Conservation (phyloP, 2,329 filamentous ascomycete genomes). For the Moelleriella libera region DNA sequence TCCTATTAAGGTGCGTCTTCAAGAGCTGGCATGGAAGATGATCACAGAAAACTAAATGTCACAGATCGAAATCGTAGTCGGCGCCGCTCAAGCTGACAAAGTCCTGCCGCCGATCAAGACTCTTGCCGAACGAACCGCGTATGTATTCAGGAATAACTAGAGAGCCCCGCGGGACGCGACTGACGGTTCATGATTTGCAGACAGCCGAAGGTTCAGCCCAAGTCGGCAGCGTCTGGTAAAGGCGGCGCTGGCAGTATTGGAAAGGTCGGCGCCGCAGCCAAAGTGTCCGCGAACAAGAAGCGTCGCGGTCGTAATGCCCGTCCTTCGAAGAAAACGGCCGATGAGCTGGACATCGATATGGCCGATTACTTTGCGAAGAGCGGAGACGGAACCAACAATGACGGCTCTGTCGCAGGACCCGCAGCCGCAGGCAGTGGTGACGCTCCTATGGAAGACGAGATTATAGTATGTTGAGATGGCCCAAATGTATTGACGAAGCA, state of each 20-base stretch:
- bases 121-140: slow-evolving; percentile 69
- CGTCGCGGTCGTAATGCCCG: slow-evolving; percentile 45
- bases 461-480: slow-evolving; percentile 24
- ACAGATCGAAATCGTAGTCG: slow-evolving; percentile 82
- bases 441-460: slow-evolving; percentile 54
- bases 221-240: slow-evolving; percentile 68
- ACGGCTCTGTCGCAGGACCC: slow-evolving; percentile 28
- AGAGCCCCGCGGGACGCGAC: neutral
- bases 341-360: slow-evolving; percentile 97
- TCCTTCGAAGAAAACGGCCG: slow-evolving; percentile 73
- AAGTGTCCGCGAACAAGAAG: slow-evolving; percentile 37
- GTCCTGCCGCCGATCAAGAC: slow-evolving; percentile 52
- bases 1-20: slow-evolving; percentile 64
- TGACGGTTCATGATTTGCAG: slow-evolving; percentile 5
- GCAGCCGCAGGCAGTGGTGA: slow-evolving; percentile 35
- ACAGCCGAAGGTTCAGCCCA: slow-evolving; percentile 42
- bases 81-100: slow-evolving; percentile 56
- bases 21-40: neutral
- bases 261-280: slow-evolving; percentile 23
- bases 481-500: neutral
- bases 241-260: slow-evolving; percentile 14
- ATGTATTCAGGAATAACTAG: slow-evolving; percentile 17
- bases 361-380: slow-evolving; percentile 68
- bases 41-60: slow-evolving; percentile 6
- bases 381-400: slow-evolving; percentile 30